Conservation (phyloP, 1,284 basidiomycete species). For the Tilletia horrida region DNA sequence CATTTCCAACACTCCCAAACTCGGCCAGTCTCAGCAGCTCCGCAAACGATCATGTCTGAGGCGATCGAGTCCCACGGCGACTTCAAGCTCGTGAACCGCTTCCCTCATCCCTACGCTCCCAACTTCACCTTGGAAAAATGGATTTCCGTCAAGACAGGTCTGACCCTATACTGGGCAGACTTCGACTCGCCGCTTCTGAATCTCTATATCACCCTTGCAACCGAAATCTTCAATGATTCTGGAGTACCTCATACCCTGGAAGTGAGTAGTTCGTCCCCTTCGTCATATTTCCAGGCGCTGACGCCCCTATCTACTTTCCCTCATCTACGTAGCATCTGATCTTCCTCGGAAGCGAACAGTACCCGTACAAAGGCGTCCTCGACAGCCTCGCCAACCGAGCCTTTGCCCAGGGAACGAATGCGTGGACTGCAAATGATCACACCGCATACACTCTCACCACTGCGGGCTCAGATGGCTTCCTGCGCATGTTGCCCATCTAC, state of each 20-base stretch:
- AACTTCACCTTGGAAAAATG: constrained; percentile 78
- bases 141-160: constrained; percentile 72
- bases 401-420: constrained; percentile 77
- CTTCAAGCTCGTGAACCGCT: constrained; percentile 71
- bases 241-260: constrained; percentile 52
- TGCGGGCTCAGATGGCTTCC: constrained; percentile 90
- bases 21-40: too few species aligned
- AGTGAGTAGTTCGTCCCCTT: constrained; percentile 45
- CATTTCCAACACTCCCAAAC: too few species aligned
- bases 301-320: too few species aligned
- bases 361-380: constrained; percentile 94
- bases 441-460: constrained; percentile 91
- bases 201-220: constrained; percentile 85
- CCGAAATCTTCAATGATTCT: constrained; percentile 70
- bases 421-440: constrained; percentile 62
- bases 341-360: constrained; percentile 50
- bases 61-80: constrained; percentile 59
- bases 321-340: constrained; percentile 41
- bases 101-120: constrained; percentile 68
- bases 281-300: not conserved
- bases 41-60: too few species aligned
- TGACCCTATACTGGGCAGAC: constrained; percentile 62
- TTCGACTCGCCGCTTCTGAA: constrained; percentile 78
- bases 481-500: constrained; percentile 90
- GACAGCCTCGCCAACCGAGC: constrained; percentile 96